A percentile compares a stretch with the other conserved stretches of the same genome.
Conservation (phyloP, 306 rosid species). For the Cercis canadensis region DNA sequence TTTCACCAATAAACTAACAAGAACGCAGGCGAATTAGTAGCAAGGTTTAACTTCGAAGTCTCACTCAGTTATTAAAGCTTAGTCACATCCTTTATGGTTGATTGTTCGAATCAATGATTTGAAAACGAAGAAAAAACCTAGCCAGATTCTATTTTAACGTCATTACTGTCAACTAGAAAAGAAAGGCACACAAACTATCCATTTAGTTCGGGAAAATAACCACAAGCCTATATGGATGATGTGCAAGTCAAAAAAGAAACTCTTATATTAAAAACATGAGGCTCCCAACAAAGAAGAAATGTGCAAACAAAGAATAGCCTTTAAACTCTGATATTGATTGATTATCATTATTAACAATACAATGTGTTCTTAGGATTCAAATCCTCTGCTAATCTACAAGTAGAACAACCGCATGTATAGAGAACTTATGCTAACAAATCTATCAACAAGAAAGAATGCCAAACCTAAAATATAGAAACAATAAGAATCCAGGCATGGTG, state of each 20-base stretch:
- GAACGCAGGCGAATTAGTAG: background rate
- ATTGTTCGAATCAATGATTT: constrained; percentile 32
- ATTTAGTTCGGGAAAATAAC: constrained; percentile 1
- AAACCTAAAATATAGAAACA: constrained; percentile 21
- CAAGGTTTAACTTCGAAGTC: background rate
- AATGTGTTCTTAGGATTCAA: constrained; percentile 9
- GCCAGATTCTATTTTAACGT: background rate
- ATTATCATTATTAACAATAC: constrained; percentile 12
- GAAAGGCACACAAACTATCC: background rate
- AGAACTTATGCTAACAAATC: constrained; percentile 25
- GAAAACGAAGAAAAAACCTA: constrained; percentile 11
- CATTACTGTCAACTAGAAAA: background rate
- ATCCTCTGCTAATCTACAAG: constrained; percentile 35
- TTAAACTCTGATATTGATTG: constrained; percentile 13
- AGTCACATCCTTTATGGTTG: background rate
- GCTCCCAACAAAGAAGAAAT: background rate
- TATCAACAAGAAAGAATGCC: constrained; percentile 63
- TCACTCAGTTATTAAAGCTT: background rate
- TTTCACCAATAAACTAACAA: constrained; percentile 13
- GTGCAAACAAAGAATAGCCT: constrained; percentile 24
- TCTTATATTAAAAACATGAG: background rate
- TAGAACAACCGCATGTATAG: constrained; percentile 34
- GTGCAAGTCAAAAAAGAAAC: background rate
- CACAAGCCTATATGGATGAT: constrained; percentile 1
- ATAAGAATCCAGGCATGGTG: constrained; percentile 13